Evolutionary conservation across 108 stramenopile species (phyloP), one percentile per base, ranked within the genome.

Genomic region (Cyclotella cryptica): DNA sequence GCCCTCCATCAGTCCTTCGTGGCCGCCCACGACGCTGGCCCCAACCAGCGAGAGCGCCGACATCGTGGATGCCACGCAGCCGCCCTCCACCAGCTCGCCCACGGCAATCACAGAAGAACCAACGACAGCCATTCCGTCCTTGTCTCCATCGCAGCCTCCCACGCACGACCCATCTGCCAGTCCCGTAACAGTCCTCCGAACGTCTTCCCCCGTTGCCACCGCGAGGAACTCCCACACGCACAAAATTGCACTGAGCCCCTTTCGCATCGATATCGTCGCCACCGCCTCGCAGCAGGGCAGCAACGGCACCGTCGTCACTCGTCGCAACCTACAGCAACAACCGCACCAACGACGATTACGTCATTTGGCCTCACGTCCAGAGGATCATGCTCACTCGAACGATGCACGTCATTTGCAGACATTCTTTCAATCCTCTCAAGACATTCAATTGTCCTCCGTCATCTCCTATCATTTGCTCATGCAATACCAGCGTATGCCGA

Each of bases 391-490:
- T n/a, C n/a, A n/a, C n/a, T n/a, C n/a, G n/a, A n/a, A n/a, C n/a
- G n/a, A 49, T 49, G n/a, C 15, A 9, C n/a, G 15, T n/a, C 47
- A n/a, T 28, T 14, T 26, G 5, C 57, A 13, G 13, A 13, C 13
- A 2, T 2, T 58, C 9, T 58, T 58, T 28, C 24, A 58, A 13
- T 1, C 57, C 17, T 17, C 19, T 5, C 57, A 58, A 58, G 57
- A 58, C 22, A 13, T 27, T 26, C 13, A 1, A 24, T 14, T 58
- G 12, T 14, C 22, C 13, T 21, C 19, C 27, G 6, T 58, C 26
- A 27, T 58, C 4, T 58, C 57, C 57, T 26, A 58, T 27, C 57
- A 58, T 27, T 58, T 58, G 14, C 24, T 58, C 13, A 58, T 28
- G 19, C 27, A 28, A 18, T 51, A 51, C 49, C 49, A 51, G 19